Evolutionary conservation across 306 rosid genomes (phyloP), one percentile per base, ranked within the genome.

Genomic region (Hippophae tibetana): DNA sequence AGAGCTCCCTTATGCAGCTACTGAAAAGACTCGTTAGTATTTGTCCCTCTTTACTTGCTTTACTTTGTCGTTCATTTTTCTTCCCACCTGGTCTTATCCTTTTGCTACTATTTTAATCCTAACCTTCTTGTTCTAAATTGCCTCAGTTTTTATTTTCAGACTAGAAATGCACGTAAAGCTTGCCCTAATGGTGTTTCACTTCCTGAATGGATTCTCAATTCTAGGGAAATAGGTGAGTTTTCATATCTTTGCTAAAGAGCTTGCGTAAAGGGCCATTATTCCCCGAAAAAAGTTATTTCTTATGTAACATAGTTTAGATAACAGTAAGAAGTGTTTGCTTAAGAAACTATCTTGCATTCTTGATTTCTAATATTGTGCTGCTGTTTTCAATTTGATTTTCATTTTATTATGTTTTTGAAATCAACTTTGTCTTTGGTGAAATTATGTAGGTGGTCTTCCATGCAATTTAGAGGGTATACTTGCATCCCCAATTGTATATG

Each of bases 191-290:
- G 88, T 4, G 54, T 85, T 72, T 56, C 88, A 23, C 88, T 81
- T 76, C 99, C 96, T 23, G 96, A 88, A 60, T 92, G 99, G 99
- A 70, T 92, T 76, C 74, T 79, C 59, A 88, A 82, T 61, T 80
- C 90, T 65, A 87, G 81, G 69, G 95, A 87, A 74, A 78, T 78
- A 80, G 96, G 99, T 92, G 77, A 18, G 10, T 62, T 47, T 59
- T 59, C 63, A 50, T 66, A 42, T 54, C 56, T 47, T 62, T 18
- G 53, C 47, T 27, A 54, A 48, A 62, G 42, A 46, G n/a, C 51
- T 47, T 66, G 40, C 10, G 40, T 40, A 57, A 60, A 47, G 4
- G 56, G 0, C 41, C 47, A 13, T 10, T 47, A 47, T 47, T 49
- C 7, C n/a, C 14, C 3, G 1, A 6, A 13, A 49, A 12, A 49